A percentile compares a stretch with the other conserved stretches of the same genome.
Evolutionary conservation across 2,329 filamentous ascomycete species (phyloP).

Genomic region (Ophiostoma ulmi): DNA sequence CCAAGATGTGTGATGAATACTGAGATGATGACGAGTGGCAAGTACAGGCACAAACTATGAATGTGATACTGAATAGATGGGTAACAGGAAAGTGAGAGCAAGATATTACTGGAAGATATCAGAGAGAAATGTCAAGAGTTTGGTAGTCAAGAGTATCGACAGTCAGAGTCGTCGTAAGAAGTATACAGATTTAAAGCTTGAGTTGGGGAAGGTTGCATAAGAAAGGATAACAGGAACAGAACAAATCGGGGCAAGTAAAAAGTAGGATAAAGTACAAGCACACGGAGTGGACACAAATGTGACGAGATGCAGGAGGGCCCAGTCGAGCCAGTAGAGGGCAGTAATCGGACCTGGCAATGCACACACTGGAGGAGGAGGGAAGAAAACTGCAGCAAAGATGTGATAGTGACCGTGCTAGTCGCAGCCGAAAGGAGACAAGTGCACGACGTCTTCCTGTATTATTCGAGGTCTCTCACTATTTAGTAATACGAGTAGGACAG

Average conservation of each 20-base stretch:
- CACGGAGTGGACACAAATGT: not conserved
- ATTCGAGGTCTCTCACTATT: not conserved
- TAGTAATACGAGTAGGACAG: not conserved
- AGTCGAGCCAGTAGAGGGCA: not conserved
- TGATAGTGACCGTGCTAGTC: slow-evolving; percentile 5
- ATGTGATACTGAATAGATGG: no score
- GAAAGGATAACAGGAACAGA: not conserved
- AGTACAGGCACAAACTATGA: not conserved
- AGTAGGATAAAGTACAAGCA: not conserved
- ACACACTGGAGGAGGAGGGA: not conserved
- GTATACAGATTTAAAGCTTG: not conserved
- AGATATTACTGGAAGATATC: not conserved
- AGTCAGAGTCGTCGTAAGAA: not conserved
- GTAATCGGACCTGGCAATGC: not conserved
- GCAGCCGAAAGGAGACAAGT: not conserved
- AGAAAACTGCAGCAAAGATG: not conserved
- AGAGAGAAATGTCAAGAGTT: not conserved
- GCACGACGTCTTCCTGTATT: not conserved
- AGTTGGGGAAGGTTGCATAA: not conserved
- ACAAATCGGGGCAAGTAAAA: not conserved
- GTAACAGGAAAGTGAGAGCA: not conserved
- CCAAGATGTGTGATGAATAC: not conserved
- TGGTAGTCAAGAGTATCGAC: not conserved
- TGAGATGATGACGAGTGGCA: not conserved
- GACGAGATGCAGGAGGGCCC: not conserved